Conservation (phyloP, 495 filamentous ascomycete species). For the Talaromyces stipitatus region DNA sequence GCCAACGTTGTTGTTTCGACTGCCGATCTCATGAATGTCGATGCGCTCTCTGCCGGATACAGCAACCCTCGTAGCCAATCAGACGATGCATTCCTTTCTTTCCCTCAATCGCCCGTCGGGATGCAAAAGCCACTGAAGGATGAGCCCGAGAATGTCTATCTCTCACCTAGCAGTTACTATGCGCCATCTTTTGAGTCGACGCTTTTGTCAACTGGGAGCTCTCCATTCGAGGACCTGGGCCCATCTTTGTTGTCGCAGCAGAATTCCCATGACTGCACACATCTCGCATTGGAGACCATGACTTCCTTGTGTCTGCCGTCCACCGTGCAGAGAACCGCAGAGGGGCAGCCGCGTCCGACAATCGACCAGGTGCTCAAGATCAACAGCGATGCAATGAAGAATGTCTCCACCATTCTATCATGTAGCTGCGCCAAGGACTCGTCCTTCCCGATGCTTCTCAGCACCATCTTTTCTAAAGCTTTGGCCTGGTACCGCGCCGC, state of each 20-base stretch:
- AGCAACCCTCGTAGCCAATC: background rate
- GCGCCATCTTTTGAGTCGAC: constrained; percentile 4
- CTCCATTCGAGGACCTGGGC: constrained; percentile 1
- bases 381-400: constrained; percentile 11
- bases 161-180: constrained; percentile 7
- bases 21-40: constrained; percentile 1
- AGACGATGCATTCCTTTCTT: background rate
- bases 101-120: background rate
- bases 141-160: constrained; percentile 4
- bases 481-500: constrained; percentile 10
- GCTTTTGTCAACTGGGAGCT: background rate
- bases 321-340: constrained; percentile 1
- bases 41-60: background rate
- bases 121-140: background rate
- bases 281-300: constrained; percentile 5
- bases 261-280: constrained; percentile 7
- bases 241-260: constrained; percentile 4
- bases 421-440: constrained; percentile 8
- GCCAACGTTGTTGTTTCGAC: background rate
- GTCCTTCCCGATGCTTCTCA: constrained; percentile 6
- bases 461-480: constrained; percentile 5
- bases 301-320: constrained; percentile 1
- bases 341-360: constrained; percentile 10
- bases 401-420: constrained; percentile 12
- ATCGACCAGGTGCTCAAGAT: constrained; percentile 18